Base-by-base conservation (phyloP, 768 basidiomycete genomes). In the Auricularia auricula-judae region DNA sequence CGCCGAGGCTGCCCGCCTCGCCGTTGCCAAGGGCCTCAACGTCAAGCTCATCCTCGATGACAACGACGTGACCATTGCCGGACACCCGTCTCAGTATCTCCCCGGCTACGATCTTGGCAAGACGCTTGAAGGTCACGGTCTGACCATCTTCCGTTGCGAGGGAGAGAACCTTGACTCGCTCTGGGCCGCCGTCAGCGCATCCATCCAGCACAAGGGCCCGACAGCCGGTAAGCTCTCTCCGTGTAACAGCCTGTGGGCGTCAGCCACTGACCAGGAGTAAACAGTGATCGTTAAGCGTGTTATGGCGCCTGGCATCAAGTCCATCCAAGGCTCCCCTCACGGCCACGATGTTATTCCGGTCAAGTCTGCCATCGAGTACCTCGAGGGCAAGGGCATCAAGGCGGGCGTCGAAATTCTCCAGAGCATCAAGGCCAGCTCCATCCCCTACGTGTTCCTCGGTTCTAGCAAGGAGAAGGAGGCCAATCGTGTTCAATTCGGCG, bases 51-150 rank as follows among this genome's bases (percentile, higher is more conserved):
- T 93, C 73, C 86, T 94, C 67, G 92, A 94, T 69, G 90, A 93
- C 75, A 93, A 94, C 75, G 87, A 94, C 72, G 91, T 93, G 68
- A 93, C 91, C 7, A 94, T 93, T 66, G 86, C 91, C n/a, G 92
- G 92, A 0, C 91, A 93, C 70, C 92, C 92, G 3, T 92, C 90
- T 14, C 75, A 92, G 61, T 93, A 93, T 72, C 83, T 93, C 69
- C 86, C 86, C 71, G 91, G 91, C 29, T 94, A 84, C 75, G 80
- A 85, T 62, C 71, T 93, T 39, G 71, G 75, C 29, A 84, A 86
- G 77, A 93, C 91, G 0, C 82, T 93, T 16, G 78, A 82, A 64
- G 92, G 92, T 3, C 91, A 93, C 66, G 91, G 92, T 1, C 78
- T 94, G 69, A 88, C 87, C 74, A 89, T 93, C 36, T 63, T 88